Conservation (phyloP, 2,329 filamentous ascomycete genomes). For the Blastomyces parvus region DNA sequence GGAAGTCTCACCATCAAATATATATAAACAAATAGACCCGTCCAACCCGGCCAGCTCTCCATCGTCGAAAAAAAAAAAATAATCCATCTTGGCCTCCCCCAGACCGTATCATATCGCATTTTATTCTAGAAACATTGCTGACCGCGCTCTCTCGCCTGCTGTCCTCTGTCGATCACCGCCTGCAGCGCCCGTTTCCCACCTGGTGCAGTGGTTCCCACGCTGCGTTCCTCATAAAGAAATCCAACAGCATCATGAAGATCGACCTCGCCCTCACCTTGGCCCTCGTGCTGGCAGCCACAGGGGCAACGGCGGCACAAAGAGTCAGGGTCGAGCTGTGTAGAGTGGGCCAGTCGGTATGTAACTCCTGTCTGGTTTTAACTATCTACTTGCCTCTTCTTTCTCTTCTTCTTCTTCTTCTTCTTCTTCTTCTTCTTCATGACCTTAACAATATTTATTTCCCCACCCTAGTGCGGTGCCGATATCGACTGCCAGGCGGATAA, state of each 20-base stretch:
- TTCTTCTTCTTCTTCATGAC: neutral
- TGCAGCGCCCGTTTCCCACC: neutral
- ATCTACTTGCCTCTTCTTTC: too few relatives aligned
- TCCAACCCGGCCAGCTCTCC: too few relatives aligned
- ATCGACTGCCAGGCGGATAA: neutral
- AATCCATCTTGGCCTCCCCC: neutral
- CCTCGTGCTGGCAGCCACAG: neutral
- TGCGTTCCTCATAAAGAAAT: too few relatives aligned
- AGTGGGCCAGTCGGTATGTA: neutral
- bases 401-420: neutral
- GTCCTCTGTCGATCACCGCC: neutral
- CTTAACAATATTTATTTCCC: neutral
- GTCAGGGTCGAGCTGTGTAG: neutral
- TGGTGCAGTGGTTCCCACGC: neutral
- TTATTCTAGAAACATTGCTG: neutral
- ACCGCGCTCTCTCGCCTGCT: too few relatives aligned
- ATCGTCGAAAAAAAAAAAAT: too few relatives aligned
- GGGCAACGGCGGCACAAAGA: neutral
- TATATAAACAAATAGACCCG: neutral
- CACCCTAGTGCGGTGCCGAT: neutral
- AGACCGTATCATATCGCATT: too few relatives aligned
- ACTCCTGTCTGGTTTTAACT: too few relatives aligned
- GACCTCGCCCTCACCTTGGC: neutral
- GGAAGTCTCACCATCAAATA: too few relatives aligned
- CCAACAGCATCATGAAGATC: neutral